Conservation (phyloP, 129 eudicot genomes). For the Escallonia herrerae region DNA sequence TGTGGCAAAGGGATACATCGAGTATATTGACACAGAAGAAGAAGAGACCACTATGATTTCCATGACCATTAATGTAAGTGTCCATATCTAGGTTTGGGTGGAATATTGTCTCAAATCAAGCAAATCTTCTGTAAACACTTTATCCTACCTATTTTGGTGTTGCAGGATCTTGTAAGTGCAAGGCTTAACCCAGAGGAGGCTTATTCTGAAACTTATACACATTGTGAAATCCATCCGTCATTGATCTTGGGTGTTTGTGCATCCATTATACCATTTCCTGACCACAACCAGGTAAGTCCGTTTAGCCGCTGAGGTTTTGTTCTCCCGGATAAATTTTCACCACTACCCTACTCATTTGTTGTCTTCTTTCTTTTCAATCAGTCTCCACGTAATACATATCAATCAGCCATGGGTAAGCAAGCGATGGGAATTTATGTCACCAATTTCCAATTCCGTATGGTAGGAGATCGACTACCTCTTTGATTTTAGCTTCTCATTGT, state of each 20-base stretch:
- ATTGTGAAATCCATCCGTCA: slow-evolving; percentile 96
- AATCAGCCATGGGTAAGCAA: slow-evolving; percentile 98
- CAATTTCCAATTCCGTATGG: slow-evolving; percentile 92
- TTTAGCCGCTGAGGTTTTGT: background rate
- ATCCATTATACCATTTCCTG: slow-evolving; percentile 94
- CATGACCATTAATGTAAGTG: slow-evolving; percentile 85
- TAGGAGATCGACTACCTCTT: slow-evolving; percentile 6
- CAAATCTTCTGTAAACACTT: background rate
- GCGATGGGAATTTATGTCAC: slow-evolving; percentile 98
- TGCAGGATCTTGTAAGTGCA: slow-evolving; percentile 79
- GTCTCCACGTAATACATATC: slow-evolving; percentile 99
- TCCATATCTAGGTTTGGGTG: background rate
- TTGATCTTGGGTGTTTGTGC: slow-evolving; percentile 96
- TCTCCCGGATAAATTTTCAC: background rate
- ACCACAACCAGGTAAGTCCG: slow-evolving; percentile 77
- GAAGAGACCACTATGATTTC: slow-evolving; percentile 98
- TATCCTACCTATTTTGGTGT: background rate
- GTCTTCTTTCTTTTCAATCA: slow-evolving; percentile 16
- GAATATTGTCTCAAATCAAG: background rate
- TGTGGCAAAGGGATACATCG: slow-evolving; percentile 74
- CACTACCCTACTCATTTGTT: background rate
- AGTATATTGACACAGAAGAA: slow-evolving; percentile 92
- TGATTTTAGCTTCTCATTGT: background rate
- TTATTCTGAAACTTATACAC: slow-evolving; percentile 82
- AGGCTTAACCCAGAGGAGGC: slow-evolving; percentile 74